phyloP scores from a whole-genome alignment of 768 basidiomycete genomes.

The Erythrobasidium yunnanense region DNA sequence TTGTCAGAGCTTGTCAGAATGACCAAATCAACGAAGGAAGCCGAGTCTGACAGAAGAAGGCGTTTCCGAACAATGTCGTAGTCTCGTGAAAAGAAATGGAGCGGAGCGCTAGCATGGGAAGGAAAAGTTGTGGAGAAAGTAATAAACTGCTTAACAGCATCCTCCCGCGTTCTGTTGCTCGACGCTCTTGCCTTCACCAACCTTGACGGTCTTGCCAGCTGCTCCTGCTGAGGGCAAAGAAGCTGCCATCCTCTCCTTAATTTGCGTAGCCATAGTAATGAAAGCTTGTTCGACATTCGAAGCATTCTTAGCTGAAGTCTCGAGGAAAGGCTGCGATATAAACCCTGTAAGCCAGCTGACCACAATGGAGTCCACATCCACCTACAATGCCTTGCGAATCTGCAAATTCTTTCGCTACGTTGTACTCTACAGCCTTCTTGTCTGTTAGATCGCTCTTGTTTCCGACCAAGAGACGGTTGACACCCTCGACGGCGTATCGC shows the following conservation, averaged over 20 bases:
- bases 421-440: conserved; percentile 58
- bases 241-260: conserved; percentile 63
- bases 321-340: conserved; percentile 63
- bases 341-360: not conserved
- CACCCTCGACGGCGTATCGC: conserved; percentile 84
- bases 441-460: conserved; percentile 91
- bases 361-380: not conserved
- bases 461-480: conserved; percentile 97
- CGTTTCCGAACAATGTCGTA: no score
- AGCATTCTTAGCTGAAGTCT: conserved; percentile 94
- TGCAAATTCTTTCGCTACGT: conserved; percentile 57
- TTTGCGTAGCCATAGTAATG: conserved; percentile 69
- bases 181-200: conserved; percentile 73
- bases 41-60: not conserved
- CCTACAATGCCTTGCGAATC: conserved; percentile 65
- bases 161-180: conserved; percentile 60
- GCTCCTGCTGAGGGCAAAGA: conserved; percentile 58
- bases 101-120: no score
- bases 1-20: no score
- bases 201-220: conserved; percentile 63
- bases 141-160: conserved; percentile 54
- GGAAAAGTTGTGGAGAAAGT: not conserved
- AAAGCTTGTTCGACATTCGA: conserved; percentile 98
- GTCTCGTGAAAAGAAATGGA: no score
- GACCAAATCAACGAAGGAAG: not conserved